These are phyloP conservation scores for Schizonepeta tenuifolia DNA, from an alignment of 257 asterid genomes.

Conservation along the genomic window DNA sequence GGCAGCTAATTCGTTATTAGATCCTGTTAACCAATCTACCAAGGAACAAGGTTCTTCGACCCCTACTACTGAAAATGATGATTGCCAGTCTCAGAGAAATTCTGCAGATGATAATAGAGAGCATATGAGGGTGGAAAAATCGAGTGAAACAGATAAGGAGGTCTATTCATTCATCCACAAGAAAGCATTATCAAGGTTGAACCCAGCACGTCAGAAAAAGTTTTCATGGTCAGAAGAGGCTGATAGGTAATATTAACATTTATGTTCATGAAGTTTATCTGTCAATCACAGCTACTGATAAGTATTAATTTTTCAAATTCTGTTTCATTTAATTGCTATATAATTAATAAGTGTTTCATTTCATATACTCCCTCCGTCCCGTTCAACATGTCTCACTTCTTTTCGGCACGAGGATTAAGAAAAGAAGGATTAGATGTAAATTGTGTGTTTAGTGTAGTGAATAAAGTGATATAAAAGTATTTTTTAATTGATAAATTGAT, in stretches of 20 bases:
- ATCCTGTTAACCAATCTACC: constrained; percentile 42
- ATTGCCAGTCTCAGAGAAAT: constrained; percentile 38
- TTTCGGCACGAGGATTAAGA: too few relatives aligned
- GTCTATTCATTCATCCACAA: constrained; percentile 48
- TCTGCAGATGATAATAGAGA: constrained; percentile 40
- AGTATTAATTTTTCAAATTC: constrained; percentile 22
- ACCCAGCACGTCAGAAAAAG: constrained; percentile 54
- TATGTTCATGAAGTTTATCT: constrained; percentile 28
- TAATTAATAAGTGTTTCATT: constrained; percentile 20
- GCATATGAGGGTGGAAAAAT: constrained; percentile 42
- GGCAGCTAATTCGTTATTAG: constrained; percentile 38
- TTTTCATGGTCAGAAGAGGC: constrained; percentile 87
- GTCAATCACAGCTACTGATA: constrained; percentile 22
- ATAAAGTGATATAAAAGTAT: too few relatives aligned
- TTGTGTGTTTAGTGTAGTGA: too few relatives aligned
- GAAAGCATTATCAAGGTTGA: constrained; percentile 60
- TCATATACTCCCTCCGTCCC: too few relatives aligned
- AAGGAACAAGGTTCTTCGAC: constrained; percentile 42
- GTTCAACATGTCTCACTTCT: too few relatives aligned
- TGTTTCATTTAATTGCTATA: constrained; percentile 19
- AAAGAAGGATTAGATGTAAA: too few relatives aligned
- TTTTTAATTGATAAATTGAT: too few relatives aligned
- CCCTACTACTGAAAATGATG: constrained; percentile 42
- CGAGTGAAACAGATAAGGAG: constrained; percentile 52
- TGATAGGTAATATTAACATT: constrained; percentile 65